These are phyloP conservation scores for Tephrocybe rancida DNA, from an alignment of 768 basidiomycete species.

Conservation along the genomic window DNA sequence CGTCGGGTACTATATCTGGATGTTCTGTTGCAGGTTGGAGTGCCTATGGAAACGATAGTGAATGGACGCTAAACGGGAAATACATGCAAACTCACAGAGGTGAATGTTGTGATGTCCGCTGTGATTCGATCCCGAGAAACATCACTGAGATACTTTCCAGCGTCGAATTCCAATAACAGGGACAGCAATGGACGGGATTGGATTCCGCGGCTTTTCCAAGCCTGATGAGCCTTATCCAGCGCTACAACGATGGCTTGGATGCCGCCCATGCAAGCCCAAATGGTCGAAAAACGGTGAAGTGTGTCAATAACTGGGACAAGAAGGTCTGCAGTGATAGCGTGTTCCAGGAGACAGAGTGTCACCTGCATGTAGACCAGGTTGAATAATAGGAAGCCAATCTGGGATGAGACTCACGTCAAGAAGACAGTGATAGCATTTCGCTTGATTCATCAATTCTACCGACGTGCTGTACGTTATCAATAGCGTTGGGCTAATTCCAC, in stretches of 20 bases:
- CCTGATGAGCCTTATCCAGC: conserved; percentile 62
- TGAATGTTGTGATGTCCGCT: conserved; percentile 62
- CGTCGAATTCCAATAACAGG: conserved; percentile 67
- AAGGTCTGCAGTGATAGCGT: conserved; percentile 51
- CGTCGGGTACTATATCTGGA: conserved; percentile 44
- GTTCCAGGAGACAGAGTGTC: conserved; percentile 54
- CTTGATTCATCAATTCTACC: conserved; percentile 59
- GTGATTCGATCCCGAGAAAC: conserved; percentile 60
- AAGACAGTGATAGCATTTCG: conserved; percentile 67
- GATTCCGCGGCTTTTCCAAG: conserved; percentile 64
- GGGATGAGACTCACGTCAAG: conserved; percentile 57
- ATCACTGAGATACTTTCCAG: conserved; percentile 54
- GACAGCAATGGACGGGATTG: conserved; percentile 68
- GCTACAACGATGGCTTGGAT: conserved; percentile 55
- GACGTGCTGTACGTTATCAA: conserved; percentile 58
- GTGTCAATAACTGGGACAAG: conserved; percentile 69
- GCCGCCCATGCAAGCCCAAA: conserved; percentile 79
- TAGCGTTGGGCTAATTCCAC: conserved; percentile 34
- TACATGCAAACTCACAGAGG: conserved; percentile 46
- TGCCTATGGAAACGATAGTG: conserved; percentile 37
- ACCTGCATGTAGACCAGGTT: conserved; percentile 36
- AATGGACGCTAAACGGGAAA: not conserved
- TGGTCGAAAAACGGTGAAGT: conserved; percentile 67
- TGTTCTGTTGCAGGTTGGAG: conserved; percentile 45
- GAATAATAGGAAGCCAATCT: not conserved